A percentile compares a stretch with the other conserved stretches of the same genome.
Evolutionary conservation across 2,329 filamentous ascomycete genomes (phyloP).

Genomic region (Colletotrichum agaves): DNA sequence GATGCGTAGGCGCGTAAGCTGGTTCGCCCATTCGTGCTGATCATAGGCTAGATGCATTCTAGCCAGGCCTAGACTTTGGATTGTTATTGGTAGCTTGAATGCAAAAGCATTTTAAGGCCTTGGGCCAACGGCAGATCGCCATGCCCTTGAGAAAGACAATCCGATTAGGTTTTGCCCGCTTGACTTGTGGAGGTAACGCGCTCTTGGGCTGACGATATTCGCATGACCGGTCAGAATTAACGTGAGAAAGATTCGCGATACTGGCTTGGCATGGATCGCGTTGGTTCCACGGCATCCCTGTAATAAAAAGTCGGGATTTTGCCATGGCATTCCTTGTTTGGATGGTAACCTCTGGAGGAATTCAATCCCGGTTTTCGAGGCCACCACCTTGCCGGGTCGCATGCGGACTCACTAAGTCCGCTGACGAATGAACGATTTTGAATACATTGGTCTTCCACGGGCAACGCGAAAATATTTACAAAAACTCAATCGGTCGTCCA

Average conservation of each 20-base stretch:
- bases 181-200: neutral
- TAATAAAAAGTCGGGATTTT: slow-evolving; percentile 29
- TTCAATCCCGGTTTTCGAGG: slow-evolving; percentile 10
- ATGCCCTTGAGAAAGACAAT: neutral
- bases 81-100: slow-evolving; percentile 8
- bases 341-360: neutral
- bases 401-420: neutral
- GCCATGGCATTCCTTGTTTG: slow-evolving; percentile 19
- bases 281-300: slow-evolving; percentile 32
- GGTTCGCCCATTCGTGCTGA: slow-evolving; percentile 10
- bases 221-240: slow-evolving; percentile 21
- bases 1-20: slow-evolving; percentile 32
- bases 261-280: slow-evolving; percentile 23
- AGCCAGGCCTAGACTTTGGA: slow-evolving; percentile 23
- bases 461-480: too few species aligned
- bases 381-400: neutral
- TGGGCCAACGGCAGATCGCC: slow-evolving; percentile 17
- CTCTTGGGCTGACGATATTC: slow-evolving; percentile 4
- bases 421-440: neutral
- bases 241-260: slow-evolving; percentile 26
- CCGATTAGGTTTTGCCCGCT: slow-evolving; percentile 15
- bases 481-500: too few species aligned
- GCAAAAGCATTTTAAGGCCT: neutral
- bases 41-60: slow-evolving; percentile 26
- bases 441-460: neutral